Evolutionary conservation across 2,329 filamentous ascomycete genomes (phyloP), one percentile per base, ranked within the genome.

Genomic region (Penicillium sp.): DNA sequence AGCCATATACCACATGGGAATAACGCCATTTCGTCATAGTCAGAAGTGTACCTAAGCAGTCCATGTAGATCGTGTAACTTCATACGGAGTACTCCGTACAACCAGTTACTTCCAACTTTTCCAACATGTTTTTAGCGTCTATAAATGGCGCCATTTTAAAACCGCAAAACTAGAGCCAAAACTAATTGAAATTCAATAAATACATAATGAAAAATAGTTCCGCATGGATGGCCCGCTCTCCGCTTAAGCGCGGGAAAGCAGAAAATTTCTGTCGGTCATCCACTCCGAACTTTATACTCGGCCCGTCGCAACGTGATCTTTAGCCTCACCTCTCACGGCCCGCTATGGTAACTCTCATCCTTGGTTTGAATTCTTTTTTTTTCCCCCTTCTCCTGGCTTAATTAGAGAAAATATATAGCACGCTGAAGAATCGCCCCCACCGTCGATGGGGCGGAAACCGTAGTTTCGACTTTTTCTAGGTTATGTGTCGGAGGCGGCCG

Each of bases 201-300:
- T 31, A 14, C 5, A 24, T 14, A 24, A 9, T 5, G 5, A 16
- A 42, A 43, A 43, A 2, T 29, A 29, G 20, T 38, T 37, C 18
- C 18, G 24, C 43, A 16, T 48, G 53, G 58, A 54, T 43, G 43
- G 20, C 40, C 52, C 22, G 37, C 44, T 32, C 40, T 43, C 58
- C 56, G 56, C 58, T 49, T 46, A 44, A 44, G 43, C 56, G 55
- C 58, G 56, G 54, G 50, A 47, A 44, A 38, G 59, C 56, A 65
- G 62, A 64, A 64, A 64, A 48, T 65, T 65, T 65, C 62, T 63
- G 57, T 55, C 58, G 29, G 34, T 40, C 53, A 37, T 43, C 35
- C 40, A 53, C 50, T 56, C 50, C 48, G 58, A 39, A 61, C 49
- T 51, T 57, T 60, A 57, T 56, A 54, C 47, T 61, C 61, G 61